Percentiles rank a stretch among this genome's conserved stretches.
These are phyloP conservation scores for Porpolomopsis calyptriformis DNA, from an alignment of 768 basidiomycete genomes.

Conservation along the genomic window DNA sequence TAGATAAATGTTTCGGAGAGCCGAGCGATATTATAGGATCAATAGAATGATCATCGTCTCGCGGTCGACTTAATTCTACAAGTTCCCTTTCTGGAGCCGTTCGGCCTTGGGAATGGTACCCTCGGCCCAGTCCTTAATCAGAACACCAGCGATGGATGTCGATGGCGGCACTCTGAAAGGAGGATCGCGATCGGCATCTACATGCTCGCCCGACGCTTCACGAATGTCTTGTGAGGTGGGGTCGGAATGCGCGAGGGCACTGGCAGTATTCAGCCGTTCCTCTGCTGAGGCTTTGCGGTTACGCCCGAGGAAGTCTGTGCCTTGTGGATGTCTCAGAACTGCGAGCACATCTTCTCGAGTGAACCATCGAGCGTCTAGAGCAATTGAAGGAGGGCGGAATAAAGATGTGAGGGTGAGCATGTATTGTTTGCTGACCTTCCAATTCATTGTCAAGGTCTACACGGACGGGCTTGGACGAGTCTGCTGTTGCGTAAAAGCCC, in stretches of 20 bases:
- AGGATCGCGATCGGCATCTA: conserved; percentile 16
- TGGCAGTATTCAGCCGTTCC: background rate
- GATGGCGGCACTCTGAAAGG: conserved; percentile 66
- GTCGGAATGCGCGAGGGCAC: conserved; percentile 2
- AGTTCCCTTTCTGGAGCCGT: too few relatives aligned
- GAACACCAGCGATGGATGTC: conserved; percentile 74
- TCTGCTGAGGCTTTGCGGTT: conserved; percentile 39
- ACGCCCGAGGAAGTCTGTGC: conserved; percentile 34
- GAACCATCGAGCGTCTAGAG: conserved; percentile 80
- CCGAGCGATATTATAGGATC: too few relatives aligned
- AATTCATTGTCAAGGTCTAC: conserved; percentile 91
- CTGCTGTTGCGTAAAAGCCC: conserved; percentile 76
- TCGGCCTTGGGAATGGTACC: too few relatives aligned
- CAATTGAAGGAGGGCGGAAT: background rate
- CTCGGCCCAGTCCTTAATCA: conserved; percentile 25
- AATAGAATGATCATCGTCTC: too few relatives aligned
- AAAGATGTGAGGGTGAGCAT: background rate
- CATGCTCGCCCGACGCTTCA: background rate
- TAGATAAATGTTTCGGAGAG: too few relatives aligned
- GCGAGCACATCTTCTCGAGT: conserved; percentile 59
- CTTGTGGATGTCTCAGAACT: conserved; percentile 47
- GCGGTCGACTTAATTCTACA: too few relatives aligned
- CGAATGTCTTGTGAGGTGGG: background rate
- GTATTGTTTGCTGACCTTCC: conserved; percentile 45
- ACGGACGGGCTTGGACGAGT: conserved; percentile 62